Base-by-base conservation (phyloP, 2,329 filamentous ascomycete species). In the Neurospora sp. region DNA sequence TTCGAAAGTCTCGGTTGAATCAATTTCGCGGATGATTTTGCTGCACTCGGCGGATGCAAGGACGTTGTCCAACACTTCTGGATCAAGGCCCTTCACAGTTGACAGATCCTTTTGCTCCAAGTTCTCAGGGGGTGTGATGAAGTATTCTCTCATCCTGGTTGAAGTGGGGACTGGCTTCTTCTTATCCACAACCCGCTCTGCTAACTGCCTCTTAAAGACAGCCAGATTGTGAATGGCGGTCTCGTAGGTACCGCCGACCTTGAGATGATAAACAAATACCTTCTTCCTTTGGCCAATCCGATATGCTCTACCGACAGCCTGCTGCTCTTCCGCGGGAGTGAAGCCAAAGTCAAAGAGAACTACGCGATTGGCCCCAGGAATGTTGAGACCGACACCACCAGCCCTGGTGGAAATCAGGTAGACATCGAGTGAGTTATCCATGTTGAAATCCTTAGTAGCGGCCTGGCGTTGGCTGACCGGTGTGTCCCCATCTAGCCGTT, bases 231-330 rank as follows among this genome's bases (percentile, higher is more conserved):
- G 88, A 66, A 96, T 81, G 10, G 85, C 84, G 52, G 90, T 87
- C 77, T 97, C 93, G 74, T 91, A 93, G 0, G 93, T 96, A 1
- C 93, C 93, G 2, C 89, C 92, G 11, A 88, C 83, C 36, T 93
- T 82, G 72, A 97, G 88, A 19, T 91, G 90, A 79, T 97, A 97
- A 1, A 97, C 93, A 76, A 87, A 94, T 0, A 97, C 93, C 0
- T 86, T 84, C 75, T 94, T 96, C 43, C 81, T 82, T 78, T 97
- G 94, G 0, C 93, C 93, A 40, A 97, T 86, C 0, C 94, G 91
- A 79, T 96, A 97, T 0, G 92, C 91, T 68, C 94, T 87, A 1
- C 93, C 94, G 67, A 97, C 88, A 1, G 94, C 94, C 79, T 97
- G 94, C 75, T 93, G 90, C 78, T 97, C 94, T 77, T 89, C 85